Evolutionary conservation across 2,329 filamentous ascomycete genomes (phyloP).

Genomic region (Ascochyta fabae): DNA sequence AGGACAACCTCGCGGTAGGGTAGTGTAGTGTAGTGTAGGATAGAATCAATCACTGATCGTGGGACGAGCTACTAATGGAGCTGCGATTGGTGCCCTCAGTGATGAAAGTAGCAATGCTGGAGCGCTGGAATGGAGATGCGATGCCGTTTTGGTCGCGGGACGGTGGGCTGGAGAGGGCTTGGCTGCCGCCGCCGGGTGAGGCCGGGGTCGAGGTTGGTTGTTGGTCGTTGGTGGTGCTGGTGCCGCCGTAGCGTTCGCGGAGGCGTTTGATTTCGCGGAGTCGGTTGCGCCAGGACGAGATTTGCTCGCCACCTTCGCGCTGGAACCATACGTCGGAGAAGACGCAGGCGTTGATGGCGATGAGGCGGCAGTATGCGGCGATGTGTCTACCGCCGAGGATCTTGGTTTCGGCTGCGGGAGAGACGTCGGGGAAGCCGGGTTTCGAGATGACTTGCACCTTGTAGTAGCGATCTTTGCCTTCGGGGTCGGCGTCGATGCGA

Average conservation of each 20-base stretch:
- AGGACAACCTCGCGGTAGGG: conserved; percentile 3
- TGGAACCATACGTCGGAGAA: conserved; percentile 91
- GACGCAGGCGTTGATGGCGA: conserved; percentile 91
- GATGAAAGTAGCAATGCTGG: conserved; percentile 45
- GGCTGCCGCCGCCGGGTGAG: conserved; percentile 25
- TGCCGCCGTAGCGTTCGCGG: conserved; percentile 63
- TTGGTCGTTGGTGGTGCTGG: conserved; percentile 16
- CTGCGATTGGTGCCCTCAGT: conserved; percentile 48
- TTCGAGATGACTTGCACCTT: conserved; percentile 89
- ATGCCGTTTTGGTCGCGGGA: conserved; percentile 37
- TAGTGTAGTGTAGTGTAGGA: background rate
- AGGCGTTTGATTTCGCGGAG: conserved; percentile 84
- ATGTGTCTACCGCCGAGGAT: conserved; percentile 84
- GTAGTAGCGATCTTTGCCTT: conserved; percentile 69
- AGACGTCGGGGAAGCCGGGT: conserved; percentile 88
- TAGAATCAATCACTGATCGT: conserved; percentile 23
- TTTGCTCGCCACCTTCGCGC: conserved; percentile 77
- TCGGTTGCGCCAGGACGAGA: conserved; percentile 88
- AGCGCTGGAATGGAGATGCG: conserved; percentile 41
- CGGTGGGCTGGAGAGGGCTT: conserved; percentile 36
- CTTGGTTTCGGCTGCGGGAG: conserved; percentile 86
- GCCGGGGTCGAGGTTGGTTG: conserved; percentile 27
- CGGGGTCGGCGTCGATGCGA: conserved; percentile 51
- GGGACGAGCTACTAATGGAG: conserved; percentile 45
- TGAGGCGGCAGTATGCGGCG: conserved; percentile 82